Conservation (phyloP, 2,329 filamentous ascomycete species). For the Alternaria brassicicola region DNA sequence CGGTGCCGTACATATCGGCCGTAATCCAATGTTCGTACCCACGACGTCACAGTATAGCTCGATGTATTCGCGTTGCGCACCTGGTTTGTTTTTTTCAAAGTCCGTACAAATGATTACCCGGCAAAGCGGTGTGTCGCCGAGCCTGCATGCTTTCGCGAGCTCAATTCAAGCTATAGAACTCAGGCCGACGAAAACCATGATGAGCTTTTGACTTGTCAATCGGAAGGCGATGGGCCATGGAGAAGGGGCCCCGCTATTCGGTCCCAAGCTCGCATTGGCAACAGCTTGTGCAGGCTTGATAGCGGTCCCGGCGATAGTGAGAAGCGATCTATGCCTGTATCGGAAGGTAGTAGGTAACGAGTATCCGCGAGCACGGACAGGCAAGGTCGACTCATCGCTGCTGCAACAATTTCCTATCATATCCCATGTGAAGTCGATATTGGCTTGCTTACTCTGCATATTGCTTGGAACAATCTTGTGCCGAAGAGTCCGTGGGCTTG, state of each 20-base stretch:
- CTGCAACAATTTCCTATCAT: conserved; percentile 21
- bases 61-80: neutral
- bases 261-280: conserved; percentile 9
- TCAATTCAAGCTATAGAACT: neutral
- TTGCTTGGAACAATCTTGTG: neutral
- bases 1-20: neutral
- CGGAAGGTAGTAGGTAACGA: conserved; percentile 19
- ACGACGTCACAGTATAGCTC: conserved; percentile 6
- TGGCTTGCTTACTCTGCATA: neutral
- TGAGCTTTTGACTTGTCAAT: neutral
- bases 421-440: neutral
- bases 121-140: neutral
- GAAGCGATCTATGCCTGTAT: conserved; percentile 18
- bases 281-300: conserved; percentile 27
- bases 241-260: conserved; percentile 3
- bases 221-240: neutral
- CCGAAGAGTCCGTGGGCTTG: neutral
- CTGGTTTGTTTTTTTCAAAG: neutral
- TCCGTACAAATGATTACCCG: fast-evolving
- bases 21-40: conserved; percentile 6
- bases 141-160: neutral
- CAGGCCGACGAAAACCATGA: neutral
- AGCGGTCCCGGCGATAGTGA: neutral
- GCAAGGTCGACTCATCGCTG: conserved; percentile 13
- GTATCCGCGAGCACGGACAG: neutral